These are phyloP conservation scores for Nyctanthes arbortristis DNA, from an alignment of 257 asterid species.

Conservation along the genomic window DNA sequence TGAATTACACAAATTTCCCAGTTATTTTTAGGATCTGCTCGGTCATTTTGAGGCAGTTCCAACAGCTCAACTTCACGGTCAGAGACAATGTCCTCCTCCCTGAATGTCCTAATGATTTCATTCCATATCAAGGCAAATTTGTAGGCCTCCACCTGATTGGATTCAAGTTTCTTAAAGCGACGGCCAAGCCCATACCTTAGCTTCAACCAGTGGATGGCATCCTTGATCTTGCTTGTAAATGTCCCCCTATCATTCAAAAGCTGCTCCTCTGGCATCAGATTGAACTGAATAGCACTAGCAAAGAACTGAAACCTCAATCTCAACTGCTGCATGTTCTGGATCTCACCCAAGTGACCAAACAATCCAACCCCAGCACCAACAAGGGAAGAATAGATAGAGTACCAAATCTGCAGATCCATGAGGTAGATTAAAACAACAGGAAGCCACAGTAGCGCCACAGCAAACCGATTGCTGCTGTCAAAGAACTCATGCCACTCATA, in stretches of 20 bases:
- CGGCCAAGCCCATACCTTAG: constrained; percentile 88
- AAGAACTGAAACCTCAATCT: constrained; percentile 89
- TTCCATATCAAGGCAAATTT: constrained; percentile 94
- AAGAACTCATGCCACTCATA: constrained; percentile 91
- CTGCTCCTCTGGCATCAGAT: constrained; percentile 70
- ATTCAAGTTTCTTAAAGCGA: constrained; percentile 86
- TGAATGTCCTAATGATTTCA: constrained; percentile 71
- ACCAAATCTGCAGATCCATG: constrained; percentile 86
- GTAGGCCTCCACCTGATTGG: constrained; percentile 86
- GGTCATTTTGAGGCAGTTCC: constrained; percentile 93
- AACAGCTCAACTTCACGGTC: constrained; percentile 76
- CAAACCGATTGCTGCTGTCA: constrained; percentile 71
- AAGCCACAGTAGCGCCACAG: constrained; percentile 73
- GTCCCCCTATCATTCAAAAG: constrained; percentile 38
- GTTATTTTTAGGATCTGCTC: too few species aligned
- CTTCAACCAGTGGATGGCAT: constrained; percentile 70
- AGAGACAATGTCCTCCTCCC: constrained; percentile 83
- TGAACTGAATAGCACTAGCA: constrained; percentile 93
- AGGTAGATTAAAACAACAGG: constrained; percentile 83
- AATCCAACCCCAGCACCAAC: constrained; percentile 70
- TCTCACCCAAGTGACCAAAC: constrained; percentile 85
- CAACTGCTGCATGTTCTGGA: constrained; percentile 76
- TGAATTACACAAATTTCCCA: constrained; percentile 92
- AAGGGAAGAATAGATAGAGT: constrained; percentile 64
- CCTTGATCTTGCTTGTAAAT: constrained; percentile 61